A percentile compares a stretch with the other conserved stretches of the same genome.
Evolutionary conservation across 441 rosid genomes (phyloP).

Genomic region (Pelargonium fulgidum): DNA sequence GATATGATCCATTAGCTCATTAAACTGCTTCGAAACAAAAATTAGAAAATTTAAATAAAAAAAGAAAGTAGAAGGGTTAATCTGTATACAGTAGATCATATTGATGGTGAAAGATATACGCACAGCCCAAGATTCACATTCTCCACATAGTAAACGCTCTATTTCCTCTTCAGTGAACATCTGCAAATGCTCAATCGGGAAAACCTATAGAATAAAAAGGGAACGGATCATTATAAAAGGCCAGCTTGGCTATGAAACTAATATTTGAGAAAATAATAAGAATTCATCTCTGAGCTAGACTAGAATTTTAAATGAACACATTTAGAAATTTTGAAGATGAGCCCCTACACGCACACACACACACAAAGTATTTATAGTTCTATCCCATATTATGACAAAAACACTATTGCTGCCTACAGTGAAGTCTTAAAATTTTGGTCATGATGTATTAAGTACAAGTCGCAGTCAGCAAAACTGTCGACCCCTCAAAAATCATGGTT

Average conservation of each 20-base stretch:
- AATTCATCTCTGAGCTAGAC: too few species aligned
- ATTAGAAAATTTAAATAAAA: neutral
- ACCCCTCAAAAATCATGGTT: neutral
- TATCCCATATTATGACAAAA: too few species aligned
- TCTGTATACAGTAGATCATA: neutral
- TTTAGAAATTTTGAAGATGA: too few species aligned
- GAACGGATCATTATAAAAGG: neutral
- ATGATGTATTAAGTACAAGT: too few species aligned
- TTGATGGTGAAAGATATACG: slow-evolving; percentile 19
- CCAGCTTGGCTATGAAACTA: neutral
- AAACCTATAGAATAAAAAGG: slow-evolving; percentile 45
- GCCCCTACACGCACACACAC: too few species aligned
- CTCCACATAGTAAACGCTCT: slow-evolving; percentile 85
- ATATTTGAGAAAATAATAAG: neutral
- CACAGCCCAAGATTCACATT: slow-evolving; percentile 67
- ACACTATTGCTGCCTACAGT: too few species aligned
- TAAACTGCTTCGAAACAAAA: slow-evolving; percentile 41
- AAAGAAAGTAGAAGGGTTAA: slow-evolving; percentile 16
- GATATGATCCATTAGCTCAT: slow-evolving; percentile 81
- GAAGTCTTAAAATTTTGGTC: too few species aligned
- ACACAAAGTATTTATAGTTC: too few species aligned
- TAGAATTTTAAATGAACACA: too few species aligned
- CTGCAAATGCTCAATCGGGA: slow-evolving; percentile 64
- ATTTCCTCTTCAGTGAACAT: slow-evolving; percentile 80
- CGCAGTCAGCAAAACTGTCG: neutral